phyloP scores from a whole-genome alignment of 2,329 filamentous ascomycete species.

The Fusarium hainanense region DNA sequence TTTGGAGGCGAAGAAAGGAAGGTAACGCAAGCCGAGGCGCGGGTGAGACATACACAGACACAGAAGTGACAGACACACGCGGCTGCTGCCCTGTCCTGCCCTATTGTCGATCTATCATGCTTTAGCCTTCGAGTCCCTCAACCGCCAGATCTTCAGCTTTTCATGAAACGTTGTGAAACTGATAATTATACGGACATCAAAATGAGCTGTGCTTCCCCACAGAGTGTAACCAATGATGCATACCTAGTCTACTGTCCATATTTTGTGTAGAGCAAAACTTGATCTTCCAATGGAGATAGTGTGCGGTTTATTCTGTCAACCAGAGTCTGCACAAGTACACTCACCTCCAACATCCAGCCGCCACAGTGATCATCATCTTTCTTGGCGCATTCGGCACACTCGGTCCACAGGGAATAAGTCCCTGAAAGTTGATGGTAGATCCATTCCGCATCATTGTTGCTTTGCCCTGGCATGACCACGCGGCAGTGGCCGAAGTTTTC shows the following conservation, averaged over 20 bases:
- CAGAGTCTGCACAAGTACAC: neutral
- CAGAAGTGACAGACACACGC: neutral
- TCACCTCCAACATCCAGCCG: constrained; percentile 3
- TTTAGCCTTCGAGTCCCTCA: constrained; percentile 1
- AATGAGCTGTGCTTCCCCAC: constrained; percentile 14
- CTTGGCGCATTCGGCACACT: constrained; percentile 31
- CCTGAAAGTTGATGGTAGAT: constrained; percentile 30
- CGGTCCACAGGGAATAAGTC: constrained; percentile 18
- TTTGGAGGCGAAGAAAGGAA: neutral
- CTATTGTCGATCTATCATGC: constrained; percentile 29
- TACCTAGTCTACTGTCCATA: neutral
- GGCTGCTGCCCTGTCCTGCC: neutral
- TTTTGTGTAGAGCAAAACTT: constrained; percentile 1
- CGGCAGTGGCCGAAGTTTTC: constrained; percentile 4
- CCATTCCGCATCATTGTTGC: constrained; percentile 26
- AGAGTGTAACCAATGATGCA: constrained; percentile 27
- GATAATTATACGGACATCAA: constrained; percentile 10
- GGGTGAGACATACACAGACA: neutral
- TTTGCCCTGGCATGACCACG: constrained; percentile 7
- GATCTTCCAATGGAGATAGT: neutral
- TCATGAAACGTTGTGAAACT: constrained; percentile 36
- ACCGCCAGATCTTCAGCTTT: constrained; percentile 2
- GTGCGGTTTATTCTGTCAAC: constrained; percentile 25
- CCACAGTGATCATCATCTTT: constrained; percentile 36
- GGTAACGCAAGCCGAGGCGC: neutral